Conservation (phyloP, 305 asterid species). For the Fraxinus xanthoxyloides region DNA sequence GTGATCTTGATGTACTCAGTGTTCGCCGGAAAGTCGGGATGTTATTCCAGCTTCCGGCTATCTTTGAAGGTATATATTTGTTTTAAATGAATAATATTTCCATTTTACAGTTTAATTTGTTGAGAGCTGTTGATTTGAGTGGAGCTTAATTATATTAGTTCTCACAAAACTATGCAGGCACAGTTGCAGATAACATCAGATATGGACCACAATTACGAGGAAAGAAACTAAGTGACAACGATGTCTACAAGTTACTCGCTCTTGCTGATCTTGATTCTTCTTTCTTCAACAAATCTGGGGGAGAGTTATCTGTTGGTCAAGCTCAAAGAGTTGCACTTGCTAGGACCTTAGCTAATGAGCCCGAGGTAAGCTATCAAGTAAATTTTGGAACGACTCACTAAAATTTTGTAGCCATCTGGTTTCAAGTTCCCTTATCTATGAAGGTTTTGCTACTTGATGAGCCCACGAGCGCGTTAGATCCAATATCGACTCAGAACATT, state of each 20-base stretch:
- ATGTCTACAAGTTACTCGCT: slow-evolving; percentile 40
- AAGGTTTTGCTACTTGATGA: slow-evolving; percentile 87
- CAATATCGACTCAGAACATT: slow-evolving; percentile 84
- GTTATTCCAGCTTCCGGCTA: slow-evolving; percentile 72
- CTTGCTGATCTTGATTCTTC: slow-evolving; percentile 50
- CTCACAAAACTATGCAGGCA: slow-evolving; percentile 26
- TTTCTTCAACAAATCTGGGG: slow-evolving; percentile 39
- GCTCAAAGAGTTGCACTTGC: slow-evolving; percentile 83
- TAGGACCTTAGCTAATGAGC: slow-evolving; percentile 69
- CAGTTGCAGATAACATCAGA: slow-evolving; percentile 47
- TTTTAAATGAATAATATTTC: background rate
- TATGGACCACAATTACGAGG: slow-evolving; percentile 52
- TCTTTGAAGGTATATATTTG: slow-evolving; percentile 50
- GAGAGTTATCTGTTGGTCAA: slow-evolving; percentile 57
- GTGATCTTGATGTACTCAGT: slow-evolving; percentile 53
- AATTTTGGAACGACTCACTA: background rate
- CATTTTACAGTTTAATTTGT: background rate
- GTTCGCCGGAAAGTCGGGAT: slow-evolving; percentile 68
- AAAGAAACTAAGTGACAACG: slow-evolving; percentile 38
- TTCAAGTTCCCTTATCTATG: background rate
- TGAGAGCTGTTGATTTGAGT: background rate
- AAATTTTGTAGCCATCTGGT: background rate
- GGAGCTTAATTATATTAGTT: background rate
- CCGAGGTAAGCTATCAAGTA: slow-evolving; percentile 40
- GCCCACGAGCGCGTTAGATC: slow-evolving; percentile 95